These are phyloP conservation scores for Paecilomyces sp. DNA, from an alignment of 2,329 filamentous ascomycete species.

Conservation along the genomic window DNA sequence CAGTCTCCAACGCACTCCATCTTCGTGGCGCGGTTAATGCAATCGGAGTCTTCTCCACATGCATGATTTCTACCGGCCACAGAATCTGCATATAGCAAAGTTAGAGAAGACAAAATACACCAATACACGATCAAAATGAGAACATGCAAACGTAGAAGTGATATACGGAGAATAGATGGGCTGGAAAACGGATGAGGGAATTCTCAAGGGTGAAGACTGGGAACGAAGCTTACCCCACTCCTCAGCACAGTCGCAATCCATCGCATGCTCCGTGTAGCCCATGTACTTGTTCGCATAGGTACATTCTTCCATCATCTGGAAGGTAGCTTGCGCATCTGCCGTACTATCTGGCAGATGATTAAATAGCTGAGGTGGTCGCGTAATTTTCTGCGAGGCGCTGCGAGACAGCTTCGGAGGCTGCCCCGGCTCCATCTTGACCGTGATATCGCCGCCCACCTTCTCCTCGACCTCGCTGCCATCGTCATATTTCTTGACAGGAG, in stretches of 20 bases:
- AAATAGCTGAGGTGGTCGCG: slow-evolving; percentile 61
- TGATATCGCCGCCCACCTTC: slow-evolving; percentile 53
- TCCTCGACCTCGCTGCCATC: slow-evolving; percentile 41
- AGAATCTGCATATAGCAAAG: slow-evolving; percentile 38
- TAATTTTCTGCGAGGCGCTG: slow-evolving; percentile 63
- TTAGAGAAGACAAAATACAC: slow-evolving; percentile 1
- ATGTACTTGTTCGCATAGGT: slow-evolving; percentile 87
- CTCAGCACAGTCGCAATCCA: slow-evolving; percentile 92
- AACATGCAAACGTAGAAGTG: slow-evolving; percentile 1
- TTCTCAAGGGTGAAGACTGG: background rate
- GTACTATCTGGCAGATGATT: slow-evolving; percentile 71
- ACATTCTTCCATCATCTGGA: slow-evolving; percentile 76
- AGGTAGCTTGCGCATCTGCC: slow-evolving; percentile 64
- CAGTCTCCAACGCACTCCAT: slow-evolving; percentile 90
- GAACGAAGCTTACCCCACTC: slow-evolving; percentile 72
- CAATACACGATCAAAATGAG: slow-evolving; percentile 4
- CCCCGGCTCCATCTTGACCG: slow-evolving; percentile 56
- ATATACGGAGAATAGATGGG: background rate
- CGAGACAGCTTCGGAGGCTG: slow-evolving; percentile 66
- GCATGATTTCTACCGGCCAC: slow-evolving; percentile 60
- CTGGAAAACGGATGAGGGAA: background rate
- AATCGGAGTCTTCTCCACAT: slow-evolving; percentile 93
- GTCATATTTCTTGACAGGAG: slow-evolving; percentile 24
- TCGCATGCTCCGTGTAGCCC: slow-evolving; percentile 82
- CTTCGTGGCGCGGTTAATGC: slow-evolving; percentile 96